Percentiles rank a stretch among this genome's conserved stretches.
These are phyloP conservation scores for Casuarina equisetifolia DNA, from an alignment of 306 rosid species.

Conservation along the genomic window DNA sequence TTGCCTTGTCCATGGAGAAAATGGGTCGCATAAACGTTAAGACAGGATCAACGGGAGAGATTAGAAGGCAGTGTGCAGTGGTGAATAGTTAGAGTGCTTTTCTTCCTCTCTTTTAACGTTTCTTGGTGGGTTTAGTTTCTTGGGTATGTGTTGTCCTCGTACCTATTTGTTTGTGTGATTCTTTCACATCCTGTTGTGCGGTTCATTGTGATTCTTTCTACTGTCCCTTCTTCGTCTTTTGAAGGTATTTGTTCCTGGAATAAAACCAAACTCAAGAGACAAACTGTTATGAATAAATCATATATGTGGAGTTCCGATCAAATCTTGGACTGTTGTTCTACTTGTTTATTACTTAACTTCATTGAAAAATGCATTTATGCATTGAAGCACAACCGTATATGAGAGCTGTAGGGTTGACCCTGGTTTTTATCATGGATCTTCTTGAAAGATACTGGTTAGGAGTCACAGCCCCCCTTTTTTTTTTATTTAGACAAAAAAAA, in stretches of 20 bases:
- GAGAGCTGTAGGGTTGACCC: too few species aligned
- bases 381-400: too few species aligned
- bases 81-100: slow-evolving; percentile 47
- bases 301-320: neutral
- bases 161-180: neutral
- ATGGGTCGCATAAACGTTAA: slow-evolving; percentile 67
- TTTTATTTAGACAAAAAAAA: too few species aligned
- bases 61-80: slow-evolving; percentile 73
- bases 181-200: neutral
- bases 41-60: slow-evolving; percentile 78
- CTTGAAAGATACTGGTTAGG: too few species aligned
- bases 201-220: slow-evolving; percentile 1
- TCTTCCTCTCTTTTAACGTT: neutral
- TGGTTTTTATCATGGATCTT: too few species aligned
- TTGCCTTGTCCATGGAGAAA: slow-evolving; percentile 70
- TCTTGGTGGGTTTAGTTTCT: neutral
- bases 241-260: neutral
- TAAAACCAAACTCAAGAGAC: neutral
- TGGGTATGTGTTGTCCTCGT: neutral
- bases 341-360: too few species aligned
- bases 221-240: neutral
- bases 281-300: neutral
- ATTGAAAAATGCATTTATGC: too few species aligned
- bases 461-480: too few species aligned
- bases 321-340: neutral